phyloP scores from a whole-genome alignment of 2,329 filamentous ascomycete genomes.

The Aspergillus transmontanensis region DNA sequence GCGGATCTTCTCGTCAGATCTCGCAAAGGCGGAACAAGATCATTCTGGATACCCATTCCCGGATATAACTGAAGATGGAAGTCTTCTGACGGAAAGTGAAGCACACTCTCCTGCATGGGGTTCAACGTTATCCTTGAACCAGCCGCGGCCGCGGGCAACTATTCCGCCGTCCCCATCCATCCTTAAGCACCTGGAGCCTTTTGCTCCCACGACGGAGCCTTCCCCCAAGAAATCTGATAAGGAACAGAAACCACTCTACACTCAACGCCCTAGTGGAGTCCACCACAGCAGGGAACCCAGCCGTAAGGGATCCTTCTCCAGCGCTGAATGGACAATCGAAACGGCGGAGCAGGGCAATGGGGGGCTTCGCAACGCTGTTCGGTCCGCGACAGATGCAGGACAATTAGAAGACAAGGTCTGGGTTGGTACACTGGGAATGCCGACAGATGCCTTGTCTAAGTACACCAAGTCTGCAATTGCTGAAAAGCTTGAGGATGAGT shows the following conservation, averaged over 20 bases:
- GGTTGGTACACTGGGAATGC: conserved; percentile 92
- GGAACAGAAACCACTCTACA: conserved; percentile 14
- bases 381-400: conserved; percentile 72
- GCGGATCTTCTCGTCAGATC: conserved; percentile 39
- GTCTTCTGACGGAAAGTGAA: conserved; percentile 69
- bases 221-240: conserved; percentile 22
- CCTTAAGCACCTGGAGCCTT: conserved; percentile 63
- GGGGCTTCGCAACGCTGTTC: conserved; percentile 83
- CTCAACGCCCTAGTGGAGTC: conserved; percentile 7
- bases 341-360: conserved; percentile 90
- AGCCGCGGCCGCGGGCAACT: conserved; percentile 74
- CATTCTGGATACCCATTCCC: conserved; percentile 35
- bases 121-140: conserved; percentile 63
- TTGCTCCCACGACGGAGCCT: conserved; percentile 24
- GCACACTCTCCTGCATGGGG: conserved; percentile 79
- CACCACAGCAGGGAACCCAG: conserved; percentile 48
- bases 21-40: conserved; percentile 29
- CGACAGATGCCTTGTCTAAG: conserved; percentile 79
- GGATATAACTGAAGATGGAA: conserved; percentile 40
- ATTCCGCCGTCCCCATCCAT: conserved; percentile 76
- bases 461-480: conserved; percentile 81
- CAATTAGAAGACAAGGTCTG: conserved; percentile 76
- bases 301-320: conserved; percentile 68
- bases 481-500: conserved; percentile 76
- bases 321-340: conserved; percentile 80